Evolutionary conservation across 129 eudicot genomes (phyloP).

Genomic region (Centaurea solstitialis): DNA sequence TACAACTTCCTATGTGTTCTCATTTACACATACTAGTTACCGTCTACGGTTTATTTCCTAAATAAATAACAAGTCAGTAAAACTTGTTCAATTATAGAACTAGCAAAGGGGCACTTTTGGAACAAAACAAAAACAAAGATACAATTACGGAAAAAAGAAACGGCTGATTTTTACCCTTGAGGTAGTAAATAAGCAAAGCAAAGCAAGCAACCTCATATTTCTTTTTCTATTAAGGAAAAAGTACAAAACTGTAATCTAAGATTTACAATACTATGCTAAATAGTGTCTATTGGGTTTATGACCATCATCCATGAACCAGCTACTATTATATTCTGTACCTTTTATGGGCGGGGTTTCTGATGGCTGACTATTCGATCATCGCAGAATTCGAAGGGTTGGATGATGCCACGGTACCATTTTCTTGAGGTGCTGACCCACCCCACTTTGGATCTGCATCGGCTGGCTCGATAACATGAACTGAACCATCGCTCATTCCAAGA

Average conservation of each 20-base stretch:
- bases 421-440: constrained; percentile 61
- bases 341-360: constrained; percentile 81
- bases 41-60: too few relatives aligned
- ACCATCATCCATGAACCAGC: constrained; percentile 6
- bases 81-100: too few relatives aligned
- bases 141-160: neutral
- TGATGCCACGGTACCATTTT: constrained; percentile 50
- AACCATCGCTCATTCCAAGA: constrained; percentile 84
- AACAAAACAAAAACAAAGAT: neutral
- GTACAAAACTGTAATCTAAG: constrained; percentile 29
- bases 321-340: constrained; percentile 27
- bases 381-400: constrained; percentile 73
- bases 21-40: too few relatives aligned
- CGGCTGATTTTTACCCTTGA: neutral
- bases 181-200: constrained; percentile 2
- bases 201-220: constrained; percentile 10
- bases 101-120: too few relatives aligned
- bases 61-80: too few relatives aligned
- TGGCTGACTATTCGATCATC: constrained; percentile 76
- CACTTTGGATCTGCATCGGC: constrained; percentile 73
- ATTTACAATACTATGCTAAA: constrained; percentile 25
- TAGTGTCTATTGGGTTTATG: constrained; percentile 15
- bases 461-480: constrained; percentile 80
- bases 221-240: constrained; percentile 19
- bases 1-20: too few relatives aligned